Base-by-base conservation (phyloP, 2,329 filamentous ascomycete genomes). In the Beauveria sp. region DNA sequence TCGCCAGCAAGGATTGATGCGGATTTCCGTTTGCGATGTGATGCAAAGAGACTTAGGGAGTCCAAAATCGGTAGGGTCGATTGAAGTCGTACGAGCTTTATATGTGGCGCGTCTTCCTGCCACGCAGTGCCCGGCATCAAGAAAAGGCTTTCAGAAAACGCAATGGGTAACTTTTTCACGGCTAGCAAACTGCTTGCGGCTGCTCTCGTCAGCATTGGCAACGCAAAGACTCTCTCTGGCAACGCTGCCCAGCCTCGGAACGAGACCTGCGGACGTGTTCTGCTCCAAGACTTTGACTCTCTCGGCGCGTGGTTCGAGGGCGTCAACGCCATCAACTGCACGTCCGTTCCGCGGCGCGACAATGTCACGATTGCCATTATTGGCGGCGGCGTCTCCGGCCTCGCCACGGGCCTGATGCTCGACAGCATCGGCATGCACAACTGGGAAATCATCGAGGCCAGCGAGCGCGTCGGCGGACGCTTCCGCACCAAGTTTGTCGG, bases 401-500 rank as follows among this genome's bases (percentile, higher is more conserved):
- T 47, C 16, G 48, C 47, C n/a, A 57, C 55, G 24, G 47, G 28
- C 58, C 65, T 76, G 12, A 70, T 79, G 16, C 73, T 79, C 3
- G 72, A 76, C 26, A 76, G 75, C 7, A 74, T 77, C 3, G 76
- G 77, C 0, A 70, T 79, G 16, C 72, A 73, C 16, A 74, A 78
- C 55, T 76, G 76, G 76, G 74, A 77, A 51, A 75, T 79, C 1
- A 66, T 76, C 3, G 77, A 79, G 64, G 76, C 77, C 0, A 73
- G 73, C 0, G 66, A 73, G 2, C 69, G 75, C 4, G 61, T 78
- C 1, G 77, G 77, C 0, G 77, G 77, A 2, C 73, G 77, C 4
- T 74, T 79, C 30, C 73, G 72, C 52, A 79, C 77, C 1, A 67
- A 70, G 2, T 79, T 77, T 57, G 67, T 79, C 4, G 77, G 76